Conservation (phyloP, 106 monocot species). For the Posidonia australis region DNA sequence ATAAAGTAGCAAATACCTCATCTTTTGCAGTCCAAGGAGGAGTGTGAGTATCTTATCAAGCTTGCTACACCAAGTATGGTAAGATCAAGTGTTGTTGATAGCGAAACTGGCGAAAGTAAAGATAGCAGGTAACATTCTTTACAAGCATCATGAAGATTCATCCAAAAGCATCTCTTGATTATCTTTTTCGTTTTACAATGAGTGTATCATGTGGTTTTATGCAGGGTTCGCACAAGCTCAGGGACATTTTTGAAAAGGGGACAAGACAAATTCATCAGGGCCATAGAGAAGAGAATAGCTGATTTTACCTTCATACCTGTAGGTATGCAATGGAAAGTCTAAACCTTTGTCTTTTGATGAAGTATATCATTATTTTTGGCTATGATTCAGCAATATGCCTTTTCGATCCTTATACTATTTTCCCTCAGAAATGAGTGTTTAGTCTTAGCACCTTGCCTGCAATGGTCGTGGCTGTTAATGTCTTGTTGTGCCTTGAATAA, state of each 20-base stretch:
- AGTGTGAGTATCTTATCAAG: conserved; percentile 17
- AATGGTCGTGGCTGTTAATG: no score
- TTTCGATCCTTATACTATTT: no score
- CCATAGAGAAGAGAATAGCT: conserved; percentile 23
- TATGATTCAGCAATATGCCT: neutral
- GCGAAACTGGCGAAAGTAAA: conserved; percentile 15
- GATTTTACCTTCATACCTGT: conserved; percentile 25
- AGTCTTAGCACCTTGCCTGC: no score
- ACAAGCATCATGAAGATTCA: neutral
- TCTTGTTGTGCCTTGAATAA: no score
- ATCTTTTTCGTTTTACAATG: neutral
- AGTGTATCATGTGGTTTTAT: neutral
- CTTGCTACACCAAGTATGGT: conserved; percentile 15
- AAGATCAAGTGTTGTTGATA: conserved; percentile 24
- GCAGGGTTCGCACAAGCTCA: conserved; percentile 25
- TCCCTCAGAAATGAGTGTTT: no score
- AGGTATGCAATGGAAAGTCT: conserved; percentile 4
- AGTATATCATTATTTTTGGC: neutral
- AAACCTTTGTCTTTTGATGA: neutral
- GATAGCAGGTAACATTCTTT: conserved; percentile 18
- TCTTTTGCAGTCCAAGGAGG: conserved; percentile 23
- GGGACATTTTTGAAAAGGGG: conserved; percentile 24
- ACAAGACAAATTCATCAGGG: conserved; percentile 12
- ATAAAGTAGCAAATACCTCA: neutral
- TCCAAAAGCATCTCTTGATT: neutral